A percentile compares a stretch with the other conserved stretches of the same genome.
Conservation (phyloP, 2,329 filamentous ascomycete species). For the Alternaria brassicicola region DNA sequence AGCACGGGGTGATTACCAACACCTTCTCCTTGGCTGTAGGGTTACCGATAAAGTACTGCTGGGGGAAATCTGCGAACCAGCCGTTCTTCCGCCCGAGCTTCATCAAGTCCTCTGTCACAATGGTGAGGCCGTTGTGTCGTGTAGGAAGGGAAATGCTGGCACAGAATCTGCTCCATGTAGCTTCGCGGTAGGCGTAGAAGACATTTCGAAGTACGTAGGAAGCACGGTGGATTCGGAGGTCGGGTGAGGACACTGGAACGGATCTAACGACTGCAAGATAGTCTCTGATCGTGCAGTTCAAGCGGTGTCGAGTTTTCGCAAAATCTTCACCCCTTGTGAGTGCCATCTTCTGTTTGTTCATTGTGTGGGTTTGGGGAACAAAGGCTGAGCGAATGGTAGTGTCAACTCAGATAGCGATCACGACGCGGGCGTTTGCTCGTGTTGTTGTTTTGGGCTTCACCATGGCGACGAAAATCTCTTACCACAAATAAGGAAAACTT, state of each 20-base stretch:
- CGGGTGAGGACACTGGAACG: background rate
- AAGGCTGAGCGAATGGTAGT: background rate
- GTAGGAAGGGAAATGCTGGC: background rate
- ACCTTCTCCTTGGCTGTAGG: background rate
- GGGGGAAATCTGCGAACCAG: conserved; percentile 5
- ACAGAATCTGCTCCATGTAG: background rate
- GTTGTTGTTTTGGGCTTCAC: background rate
- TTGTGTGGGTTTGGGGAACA: background rate
- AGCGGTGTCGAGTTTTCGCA: background rate
- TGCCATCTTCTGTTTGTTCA: background rate
- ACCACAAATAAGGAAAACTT: background rate
- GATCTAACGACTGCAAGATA: background rate
- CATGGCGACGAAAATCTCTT: background rate
- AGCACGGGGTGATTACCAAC: background rate
- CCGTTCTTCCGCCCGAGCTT: background rate
- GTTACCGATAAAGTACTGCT: background rate
- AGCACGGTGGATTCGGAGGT: background rate
- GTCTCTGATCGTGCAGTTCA: background rate
- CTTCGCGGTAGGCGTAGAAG: background rate
- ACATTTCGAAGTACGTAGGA: background rate
- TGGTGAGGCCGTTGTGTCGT: background rate
- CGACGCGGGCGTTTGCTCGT: background rate
- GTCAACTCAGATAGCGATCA: background rate
- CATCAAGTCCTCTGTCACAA: background rate
- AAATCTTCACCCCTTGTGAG: background rate